Percentiles rank a stretch among this genome's conserved stretches.
phyloP scores from a whole-genome alignment of 441 rosid genomes.

The Manihot esculenta region DNA sequence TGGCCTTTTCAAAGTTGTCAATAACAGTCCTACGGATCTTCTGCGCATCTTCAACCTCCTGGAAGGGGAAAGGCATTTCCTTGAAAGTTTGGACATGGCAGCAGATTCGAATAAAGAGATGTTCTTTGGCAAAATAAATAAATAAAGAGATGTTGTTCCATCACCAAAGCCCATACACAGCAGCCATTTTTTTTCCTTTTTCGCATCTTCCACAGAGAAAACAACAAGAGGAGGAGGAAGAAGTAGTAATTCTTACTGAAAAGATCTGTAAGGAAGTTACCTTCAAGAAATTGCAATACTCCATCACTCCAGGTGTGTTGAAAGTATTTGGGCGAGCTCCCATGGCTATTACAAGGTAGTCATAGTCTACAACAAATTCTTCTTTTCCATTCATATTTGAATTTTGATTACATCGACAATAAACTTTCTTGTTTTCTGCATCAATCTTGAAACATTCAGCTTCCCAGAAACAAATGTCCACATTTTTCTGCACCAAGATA shows the following conservation, averaged over 20 bases:
- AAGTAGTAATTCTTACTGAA: not conserved
- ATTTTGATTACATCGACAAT: conserved; percentile 61
- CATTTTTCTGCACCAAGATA: conserved; percentile 49
- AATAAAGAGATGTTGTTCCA: not conserved
- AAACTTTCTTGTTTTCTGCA: conserved; percentile 65
- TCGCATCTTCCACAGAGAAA: not conserved
- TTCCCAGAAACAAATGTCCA: conserved; percentile 63
- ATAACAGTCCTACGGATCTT: conserved; percentile 76
- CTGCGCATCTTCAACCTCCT: conserved; percentile 99
- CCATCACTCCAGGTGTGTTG: conserved; percentile 92
- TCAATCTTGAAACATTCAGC: conserved; percentile 95
- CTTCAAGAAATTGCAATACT: conserved; percentile 90
- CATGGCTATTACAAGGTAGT: conserved; percentile 88
- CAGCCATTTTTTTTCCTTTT: not conserved
- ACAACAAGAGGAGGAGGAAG: not conserved
- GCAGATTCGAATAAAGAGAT: not conserved
- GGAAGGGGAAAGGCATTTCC: conserved; percentile 20
- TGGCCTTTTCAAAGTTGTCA: conserved; percentile 88
- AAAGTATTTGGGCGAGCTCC: conserved; percentile 97
- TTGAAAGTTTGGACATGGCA: not conserved
- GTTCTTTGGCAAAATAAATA: too few species aligned
- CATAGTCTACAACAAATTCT: conserved; percentile 79
- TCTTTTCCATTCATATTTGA: conserved; percentile 47
- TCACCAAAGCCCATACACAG: not conserved
- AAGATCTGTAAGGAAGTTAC: conserved; percentile 34